Base-by-base conservation (phyloP, 139 green algal species). In the Diplosphaera chodatii region DNA sequence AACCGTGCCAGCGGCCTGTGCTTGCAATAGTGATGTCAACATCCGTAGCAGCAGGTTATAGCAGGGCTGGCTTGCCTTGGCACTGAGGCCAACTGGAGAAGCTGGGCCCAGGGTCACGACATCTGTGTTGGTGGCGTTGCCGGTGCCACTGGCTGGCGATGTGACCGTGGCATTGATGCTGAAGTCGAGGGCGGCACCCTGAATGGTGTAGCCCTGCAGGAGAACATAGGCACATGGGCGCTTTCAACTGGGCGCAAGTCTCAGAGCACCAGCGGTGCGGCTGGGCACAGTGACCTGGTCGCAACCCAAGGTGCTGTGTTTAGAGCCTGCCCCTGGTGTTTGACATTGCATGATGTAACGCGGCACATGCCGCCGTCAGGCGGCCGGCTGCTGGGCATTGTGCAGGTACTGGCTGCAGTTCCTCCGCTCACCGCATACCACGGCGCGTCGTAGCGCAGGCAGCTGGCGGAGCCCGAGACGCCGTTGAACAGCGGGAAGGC, bases 401-500 rank as follows among this genome's bases (percentile, higher is more conserved):
- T n/a, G 8, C 6, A 48, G 10, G 37, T 20, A 10, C 37, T 48
- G 37, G 6, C 37, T 48, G 37, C 37, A 48, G 37, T 10, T 6
- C 6, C 8, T 48, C 8, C 37, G 64, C 84, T 67, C 75, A 91
- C 88, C 72, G 75, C 72, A 74, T 91, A 91, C 84, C 85, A 93
- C 30, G 84, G 64, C 0, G 80, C 64, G 68, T 93, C 80, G 20
- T 89, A 87, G 31, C 83, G 73, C 13, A 94, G 72, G 82, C 91
- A 96, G 77, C 90, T 82, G 2, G 89, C 89, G 3, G 85, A 91
- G 37, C 76, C 74, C 70, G 64, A 75, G 75, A 56, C 37, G n/a
- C 23, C 81, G 34, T 63, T 8, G 15, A 91, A 82, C 64, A 85
- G 71, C 20, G 88, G 64, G 0, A 68, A 74, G 66, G 79, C 40